Conservation (phyloP, 2,329 filamentous ascomycete genomes). For the Trichoderma semiorbis region DNA sequence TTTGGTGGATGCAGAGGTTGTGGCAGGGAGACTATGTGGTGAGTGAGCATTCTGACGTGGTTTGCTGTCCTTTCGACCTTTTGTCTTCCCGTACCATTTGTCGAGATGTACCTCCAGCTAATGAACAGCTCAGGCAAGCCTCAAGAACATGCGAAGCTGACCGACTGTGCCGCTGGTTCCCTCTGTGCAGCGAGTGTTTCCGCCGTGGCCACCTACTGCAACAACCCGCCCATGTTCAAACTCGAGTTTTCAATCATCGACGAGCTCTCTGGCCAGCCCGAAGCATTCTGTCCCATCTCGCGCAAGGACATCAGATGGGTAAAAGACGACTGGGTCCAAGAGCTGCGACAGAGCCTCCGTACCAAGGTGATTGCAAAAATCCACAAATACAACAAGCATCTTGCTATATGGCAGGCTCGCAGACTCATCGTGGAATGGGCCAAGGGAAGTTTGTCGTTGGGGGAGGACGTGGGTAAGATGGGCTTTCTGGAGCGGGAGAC, state of each 20-base stretch:
- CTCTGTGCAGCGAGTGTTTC: constrained; percentile 25
- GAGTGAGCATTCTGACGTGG: constrained; percentile 9
- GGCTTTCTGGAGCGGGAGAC: constrained; percentile 26
- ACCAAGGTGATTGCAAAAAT: constrained; percentile 26
- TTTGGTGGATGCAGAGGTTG: constrained; percentile 27
- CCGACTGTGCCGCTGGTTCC: constrained; percentile 20
- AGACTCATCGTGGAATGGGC: constrained; percentile 26
- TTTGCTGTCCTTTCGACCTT: fast-evolving
- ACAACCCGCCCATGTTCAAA: constrained; percentile 28
- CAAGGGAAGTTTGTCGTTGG: constrained; percentile 27
- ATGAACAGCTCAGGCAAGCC: neutral
- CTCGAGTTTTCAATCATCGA: constrained; percentile 28
- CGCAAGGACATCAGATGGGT: constrained; percentile 29
- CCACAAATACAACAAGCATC: constrained; percentile 31
- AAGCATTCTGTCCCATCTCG: constrained; percentile 27
- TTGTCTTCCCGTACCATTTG: neutral
- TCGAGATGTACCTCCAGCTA: neutral
- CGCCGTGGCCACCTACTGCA: constrained; percentile 28
- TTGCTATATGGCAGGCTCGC: constrained; percentile 31
- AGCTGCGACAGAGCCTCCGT: constrained; percentile 24
- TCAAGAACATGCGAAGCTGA: constrained; percentile 7
- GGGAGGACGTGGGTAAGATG: constrained; percentile 20
- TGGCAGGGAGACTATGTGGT: constrained; percentile 30
- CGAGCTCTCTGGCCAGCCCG: constrained; percentile 20
- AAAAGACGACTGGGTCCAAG: constrained; percentile 22